These are phyloP conservation scores for Ceratobasidium sp. DNA, from an alignment of 1,284 basidiomycete genomes.

Conservation along the genomic window DNA sequence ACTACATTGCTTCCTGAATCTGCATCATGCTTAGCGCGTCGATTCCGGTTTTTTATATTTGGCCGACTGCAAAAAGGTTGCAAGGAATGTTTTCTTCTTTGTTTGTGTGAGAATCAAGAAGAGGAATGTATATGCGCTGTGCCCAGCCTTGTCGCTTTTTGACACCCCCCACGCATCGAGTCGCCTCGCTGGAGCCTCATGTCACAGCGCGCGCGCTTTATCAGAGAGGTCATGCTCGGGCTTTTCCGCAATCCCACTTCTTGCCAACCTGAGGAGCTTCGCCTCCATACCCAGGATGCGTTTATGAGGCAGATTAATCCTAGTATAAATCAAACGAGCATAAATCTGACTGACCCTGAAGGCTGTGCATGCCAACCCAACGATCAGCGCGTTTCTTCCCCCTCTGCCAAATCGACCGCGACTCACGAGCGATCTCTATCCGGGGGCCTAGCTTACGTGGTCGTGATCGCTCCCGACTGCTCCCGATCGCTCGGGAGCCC, in stretches of 20 bases:
- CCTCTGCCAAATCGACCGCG: too few relatives aligned
- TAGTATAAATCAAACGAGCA: too few relatives aligned
- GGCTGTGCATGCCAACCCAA: too few relatives aligned
- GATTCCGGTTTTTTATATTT: constrained; percentile 81
- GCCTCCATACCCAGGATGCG: not conserved
- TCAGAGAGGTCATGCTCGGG: not conserved
- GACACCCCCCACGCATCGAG: not conserved
- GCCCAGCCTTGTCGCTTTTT: not conserved
- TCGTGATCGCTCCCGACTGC: too few relatives aligned
- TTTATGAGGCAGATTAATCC: too few relatives aligned
- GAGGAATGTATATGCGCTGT: not conserved
- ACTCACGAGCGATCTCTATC: too few relatives aligned
- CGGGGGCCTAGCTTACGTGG: too few relatives aligned
- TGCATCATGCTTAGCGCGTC: constrained; percentile 83
- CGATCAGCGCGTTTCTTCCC: too few relatives aligned
- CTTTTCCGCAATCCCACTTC: not conserved
- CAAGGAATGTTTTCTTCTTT: constrained; percentile 73
- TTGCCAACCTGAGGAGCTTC: not conserved
- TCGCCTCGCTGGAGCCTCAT: not conserved
- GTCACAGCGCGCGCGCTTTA: not conserved
- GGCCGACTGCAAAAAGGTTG: constrained; percentile 86
- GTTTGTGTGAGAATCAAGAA: not conserved
- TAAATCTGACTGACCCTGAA: too few relatives aligned
- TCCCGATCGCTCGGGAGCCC: too few relatives aligned
- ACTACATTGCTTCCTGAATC: constrained; percentile 86